phyloP scores from a whole-genome alignment of 495 filamentous ascomycete species.

The Parmelia sp. region DNA sequence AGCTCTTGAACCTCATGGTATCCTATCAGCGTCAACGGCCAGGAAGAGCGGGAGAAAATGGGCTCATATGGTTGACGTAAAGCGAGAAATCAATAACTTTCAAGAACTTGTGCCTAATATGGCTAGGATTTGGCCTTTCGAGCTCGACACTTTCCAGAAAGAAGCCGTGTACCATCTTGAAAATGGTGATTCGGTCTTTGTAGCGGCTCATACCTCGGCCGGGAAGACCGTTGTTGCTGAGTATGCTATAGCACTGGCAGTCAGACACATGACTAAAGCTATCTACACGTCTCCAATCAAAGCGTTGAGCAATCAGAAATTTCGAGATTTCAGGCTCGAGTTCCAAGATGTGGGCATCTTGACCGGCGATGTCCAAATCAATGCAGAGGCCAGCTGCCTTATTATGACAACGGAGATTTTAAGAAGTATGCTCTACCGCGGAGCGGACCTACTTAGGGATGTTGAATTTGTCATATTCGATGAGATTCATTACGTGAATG shows the following conservation, averaged over 20 bases:
- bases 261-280: constrained; percentile 97
- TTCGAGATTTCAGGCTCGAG: constrained; percentile 79
- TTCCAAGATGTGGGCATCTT: constrained; percentile 97
- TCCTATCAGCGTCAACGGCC: constrained; percentile 62
- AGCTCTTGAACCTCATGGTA: constrained; percentile 75
- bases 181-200: constrained; percentile 93
- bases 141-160: constrained; percentile 96
- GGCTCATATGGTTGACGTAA: constrained; percentile 97
- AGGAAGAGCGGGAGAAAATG: constrained; percentile 78
- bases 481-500: constrained; percentile 98
- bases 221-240: constrained; percentile 98
- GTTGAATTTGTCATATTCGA: constrained; percentile 99
- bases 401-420: constrained; percentile 99
- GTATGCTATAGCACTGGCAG: constrained; percentile 92
- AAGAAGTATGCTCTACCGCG: constrained; percentile 95
- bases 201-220: constrained; percentile 96
- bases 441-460: constrained; percentile 91
- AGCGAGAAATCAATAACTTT: constrained; percentile 86
- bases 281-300: constrained; percentile 99
- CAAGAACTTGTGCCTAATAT: constrained; percentile 88
- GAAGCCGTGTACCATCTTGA: constrained; percentile 97
- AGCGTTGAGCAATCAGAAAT: constrained; percentile 97
- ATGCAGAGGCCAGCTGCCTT: constrained; percentile 92
- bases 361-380: constrained; percentile 97
- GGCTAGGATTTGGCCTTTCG: constrained; percentile 93